Evolutionary conservation across 441 rosid species (phyloP), one percentile per base, ranked within the genome.

Genomic region (Gossypium gossypioides): DNA sequence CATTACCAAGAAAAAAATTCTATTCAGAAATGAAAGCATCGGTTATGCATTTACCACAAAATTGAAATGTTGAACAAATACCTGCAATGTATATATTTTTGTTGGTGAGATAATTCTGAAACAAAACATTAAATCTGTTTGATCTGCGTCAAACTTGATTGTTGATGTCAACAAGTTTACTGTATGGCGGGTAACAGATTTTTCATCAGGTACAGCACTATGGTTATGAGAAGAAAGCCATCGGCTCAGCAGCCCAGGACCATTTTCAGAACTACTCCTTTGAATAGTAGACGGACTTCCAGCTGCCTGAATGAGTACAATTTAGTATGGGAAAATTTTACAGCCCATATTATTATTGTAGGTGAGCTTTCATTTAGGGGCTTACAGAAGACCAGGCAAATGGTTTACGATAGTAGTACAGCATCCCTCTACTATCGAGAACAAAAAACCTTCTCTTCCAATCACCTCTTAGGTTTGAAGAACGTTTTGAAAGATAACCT

Each of bases 381-480:
- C 98, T 90, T 87, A 89, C 98, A 54, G 91, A 80, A 82, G 88
- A 69, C 85, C 86, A 87, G 73, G 78, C 77, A 85, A 87, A 85
- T 40, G 90, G 92, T 82, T 89, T 95, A 34, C 99, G 99, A 79
- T 92, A 92, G 78, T 95, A 92, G 71, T 92, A 95, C 71, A 95
- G 86, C 95, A 92, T 86, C 77, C 98, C 99, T 64, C 97, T 88
- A 80, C 96, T 95, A 84, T 95, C 99, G 73, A 95, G 97, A 60
- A 95, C 95, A 84, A 95, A 95, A 82, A 84, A 95, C 73, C 99
- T 88, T 81, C 99, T 88, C 80, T 95, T 95, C 98, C 99, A 95
- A 75, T 92, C 96, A 78, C 92, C 98, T 80, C 99, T 89, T 84
- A 95, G 79, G 81, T 95, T 95, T 74, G 98, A 91, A 7, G 99